Evolutionary conservation across 2,329 filamentous ascomycete species (phyloP), one percentile per base, ranked within the genome.

Genomic region (Thermomyces lanuginosus): DNA sequence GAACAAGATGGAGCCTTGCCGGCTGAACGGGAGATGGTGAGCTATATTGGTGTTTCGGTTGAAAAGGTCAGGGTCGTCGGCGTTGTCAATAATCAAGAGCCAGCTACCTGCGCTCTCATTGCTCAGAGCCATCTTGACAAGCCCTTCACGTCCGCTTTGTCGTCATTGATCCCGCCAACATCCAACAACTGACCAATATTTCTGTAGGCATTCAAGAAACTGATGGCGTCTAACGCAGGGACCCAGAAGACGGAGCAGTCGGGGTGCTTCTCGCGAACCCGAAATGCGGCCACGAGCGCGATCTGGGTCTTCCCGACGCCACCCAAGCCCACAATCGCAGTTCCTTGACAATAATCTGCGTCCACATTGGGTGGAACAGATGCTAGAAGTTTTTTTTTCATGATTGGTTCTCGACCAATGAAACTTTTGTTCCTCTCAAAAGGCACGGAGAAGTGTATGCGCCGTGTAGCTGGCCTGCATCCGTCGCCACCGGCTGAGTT

Each of bases 1-100:
- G 17, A 50, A 37, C 1, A 51, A 32, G 22, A 51, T 37, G 15
- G 3, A 25, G 8, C 37, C 40, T 17, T 43, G 35, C 9, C 41
- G 24, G 14, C 27, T 42, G n/a, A 31, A 27, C n/a, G 42, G 40
- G 6, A 45, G 22, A n/a, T n/a, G n/a, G n/a, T n/a, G n/a, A n/a
- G n/a, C n/a, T n/a, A n/a, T n/a, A n/a, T n/a, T n/a, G n/a, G n/a
- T n/a, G n/a, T n/a, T n/a, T n/a, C n/a, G n/a, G n/a, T n/a, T n/a
- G 18, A 35, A 34, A 7, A 20, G 18, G 10, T 20, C 18, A 10
- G 18, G 8, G 40, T 29, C 12, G 10, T 20, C 18, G 8, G 18
- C 18, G 18, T 20, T 20, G 10, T 20, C 18, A 20, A 7, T 7
- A 10, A 44, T 37, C 3, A 41, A 27, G 24, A 44, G 38, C 40